These are phyloP conservation scores for Grosmannia serpens DNA, from an alignment of 2,329 filamentous ascomycete genomes.

Conservation along the genomic window DNA sequence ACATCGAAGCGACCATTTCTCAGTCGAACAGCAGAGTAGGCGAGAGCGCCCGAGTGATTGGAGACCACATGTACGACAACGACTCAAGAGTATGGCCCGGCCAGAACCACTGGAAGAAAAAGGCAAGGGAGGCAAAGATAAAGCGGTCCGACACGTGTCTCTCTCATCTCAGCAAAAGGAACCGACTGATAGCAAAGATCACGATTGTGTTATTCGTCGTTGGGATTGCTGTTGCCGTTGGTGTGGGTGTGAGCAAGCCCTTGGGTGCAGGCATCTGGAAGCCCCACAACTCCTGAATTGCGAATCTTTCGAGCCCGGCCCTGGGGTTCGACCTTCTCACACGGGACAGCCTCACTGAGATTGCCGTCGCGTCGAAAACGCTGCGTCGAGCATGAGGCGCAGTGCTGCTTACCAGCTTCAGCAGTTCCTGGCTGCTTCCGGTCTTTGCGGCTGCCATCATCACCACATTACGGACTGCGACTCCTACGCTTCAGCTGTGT, in stretches of 20 bases:
- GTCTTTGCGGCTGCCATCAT: background rate
- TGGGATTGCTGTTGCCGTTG: conserved; percentile 42
- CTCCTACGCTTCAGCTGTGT: background rate
- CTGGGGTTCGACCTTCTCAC: background rate
- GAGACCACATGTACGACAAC: conserved; percentile 23
- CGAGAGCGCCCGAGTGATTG: background rate
- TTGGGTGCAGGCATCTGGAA: conserved; percentile 48
- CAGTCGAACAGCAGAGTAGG: conserved; percentile 18
- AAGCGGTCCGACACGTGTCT: conserved; percentile 40
- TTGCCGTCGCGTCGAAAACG: background rate
- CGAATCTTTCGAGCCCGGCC: background rate
- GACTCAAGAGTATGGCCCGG: conserved; percentile 50
- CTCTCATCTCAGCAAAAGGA: conserved; percentile 40
- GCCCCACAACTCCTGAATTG: conserved; percentile 13
- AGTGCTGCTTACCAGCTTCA: background rate
- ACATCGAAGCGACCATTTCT: conserved; percentile 42
- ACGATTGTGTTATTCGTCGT: conserved; percentile 39
- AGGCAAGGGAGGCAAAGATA: conserved; percentile 45
- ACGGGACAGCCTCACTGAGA: background rate
- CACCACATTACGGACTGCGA: background rate
- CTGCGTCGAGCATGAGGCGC: background rate
- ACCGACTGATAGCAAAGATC: conserved; percentile 43
- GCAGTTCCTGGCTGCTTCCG: background rate
- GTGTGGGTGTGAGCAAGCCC: conserved; percentile 50
- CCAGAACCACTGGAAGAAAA: conserved; percentile 47